Percentiles rank a stretch among this genome's conserved stretches.
Evolutionary conservation across 441 rosid genomes (phyloP).

Genomic region (Eutrema salsugineum): DNA sequence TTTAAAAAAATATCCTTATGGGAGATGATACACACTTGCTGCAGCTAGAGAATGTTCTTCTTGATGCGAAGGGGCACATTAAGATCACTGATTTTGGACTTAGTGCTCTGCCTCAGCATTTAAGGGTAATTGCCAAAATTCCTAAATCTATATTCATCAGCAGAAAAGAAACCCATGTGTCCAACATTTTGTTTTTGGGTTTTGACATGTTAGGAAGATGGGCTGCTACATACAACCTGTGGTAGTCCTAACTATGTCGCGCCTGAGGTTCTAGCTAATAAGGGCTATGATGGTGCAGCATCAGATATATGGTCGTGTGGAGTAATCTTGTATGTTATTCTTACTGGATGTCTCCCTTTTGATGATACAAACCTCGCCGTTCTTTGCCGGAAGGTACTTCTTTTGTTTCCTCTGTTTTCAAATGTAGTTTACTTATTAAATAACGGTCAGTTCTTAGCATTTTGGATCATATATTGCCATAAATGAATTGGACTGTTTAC

Average conservation of each 20-base stretch:
- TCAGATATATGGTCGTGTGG: slow-evolving; percentile 94
- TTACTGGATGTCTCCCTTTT: slow-evolving; percentile 79
- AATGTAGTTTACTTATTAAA: no score
- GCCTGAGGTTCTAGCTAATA: slow-evolving; percentile 75
- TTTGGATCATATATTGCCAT: no score
- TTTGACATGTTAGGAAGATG: slow-evolving; percentile 59
- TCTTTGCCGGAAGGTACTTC: slow-evolving; percentile 72
- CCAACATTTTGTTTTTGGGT: not conserved
- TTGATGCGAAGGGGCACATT: slow-evolving; percentile 68
- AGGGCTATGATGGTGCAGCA: slow-evolving; percentile 84
- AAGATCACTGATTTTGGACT: slow-evolving; percentile 93
- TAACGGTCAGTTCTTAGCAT: no score
- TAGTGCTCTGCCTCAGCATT: slow-evolving; percentile 86
- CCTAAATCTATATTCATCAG: not conserved
- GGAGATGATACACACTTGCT: no score
- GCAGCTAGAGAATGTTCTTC: slow-evolving; percentile 82
- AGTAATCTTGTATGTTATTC: slow-evolving; percentile 75
- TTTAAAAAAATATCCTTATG: no score
- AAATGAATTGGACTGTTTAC: no score
- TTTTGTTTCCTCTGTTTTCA: not conserved
- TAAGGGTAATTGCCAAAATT: slow-evolving; percentile 42
- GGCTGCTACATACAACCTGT: slow-evolving; percentile 86
- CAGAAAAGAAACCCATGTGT: not conserved
- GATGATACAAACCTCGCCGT: slow-evolving; percentile 87
- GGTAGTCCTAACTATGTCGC: slow-evolving; percentile 96